Conservation (phyloP, 1,284 basidiomycete genomes). For the Tilletiaria anomala region DNA sequence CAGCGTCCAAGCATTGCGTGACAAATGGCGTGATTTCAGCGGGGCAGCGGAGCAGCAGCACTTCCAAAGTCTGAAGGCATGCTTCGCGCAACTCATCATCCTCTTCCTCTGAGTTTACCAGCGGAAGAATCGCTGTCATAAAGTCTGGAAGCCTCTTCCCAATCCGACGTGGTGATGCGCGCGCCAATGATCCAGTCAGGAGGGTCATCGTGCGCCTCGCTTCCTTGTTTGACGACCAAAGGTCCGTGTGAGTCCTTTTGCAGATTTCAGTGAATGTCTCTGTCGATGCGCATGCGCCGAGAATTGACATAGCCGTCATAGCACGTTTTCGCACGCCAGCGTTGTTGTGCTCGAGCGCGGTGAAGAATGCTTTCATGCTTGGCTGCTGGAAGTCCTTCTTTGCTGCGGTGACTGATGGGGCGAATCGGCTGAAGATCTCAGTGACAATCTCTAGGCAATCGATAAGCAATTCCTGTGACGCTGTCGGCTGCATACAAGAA, state of each 20-base stretch:
- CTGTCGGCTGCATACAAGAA: conserved; percentile 46
- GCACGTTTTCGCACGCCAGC: conserved; percentile 23
- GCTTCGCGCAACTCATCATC: conserved; percentile 48
- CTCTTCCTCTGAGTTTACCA: conserved; percentile 55
- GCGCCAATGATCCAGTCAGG: conserved; percentile 53
- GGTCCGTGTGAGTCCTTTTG: conserved; percentile 12
- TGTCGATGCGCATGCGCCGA: conserved; percentile 41
- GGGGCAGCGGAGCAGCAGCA: conserved; percentile 59
- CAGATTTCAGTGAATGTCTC: conserved; percentile 26
- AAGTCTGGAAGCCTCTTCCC: conserved; percentile 20
- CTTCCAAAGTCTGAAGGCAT: conserved; percentile 47
- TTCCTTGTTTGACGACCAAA: conserved; percentile 45
- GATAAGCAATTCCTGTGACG: conserved; percentile 66
- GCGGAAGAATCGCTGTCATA: conserved; percentile 50
- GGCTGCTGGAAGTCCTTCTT: conserved; percentile 42
- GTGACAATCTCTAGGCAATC: conserved; percentile 81
- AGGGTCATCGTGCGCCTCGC: conserved; percentile 61
- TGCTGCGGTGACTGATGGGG: conserved; percentile 40
- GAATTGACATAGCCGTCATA: conserved; percentile 51
- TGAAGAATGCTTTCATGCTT: conserved; percentile 56
- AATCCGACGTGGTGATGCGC: conserved; percentile 23
- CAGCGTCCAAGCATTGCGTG: conserved; percentile 53
- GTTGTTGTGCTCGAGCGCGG: conserved; percentile 14
- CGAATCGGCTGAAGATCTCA: conserved; percentile 63
- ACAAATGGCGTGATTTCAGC: conserved; percentile 63